Evolutionary conservation across 2,329 filamentous ascomycete species (phyloP).

Genomic region (Ophiostoma novo-ulmi): DNA sequence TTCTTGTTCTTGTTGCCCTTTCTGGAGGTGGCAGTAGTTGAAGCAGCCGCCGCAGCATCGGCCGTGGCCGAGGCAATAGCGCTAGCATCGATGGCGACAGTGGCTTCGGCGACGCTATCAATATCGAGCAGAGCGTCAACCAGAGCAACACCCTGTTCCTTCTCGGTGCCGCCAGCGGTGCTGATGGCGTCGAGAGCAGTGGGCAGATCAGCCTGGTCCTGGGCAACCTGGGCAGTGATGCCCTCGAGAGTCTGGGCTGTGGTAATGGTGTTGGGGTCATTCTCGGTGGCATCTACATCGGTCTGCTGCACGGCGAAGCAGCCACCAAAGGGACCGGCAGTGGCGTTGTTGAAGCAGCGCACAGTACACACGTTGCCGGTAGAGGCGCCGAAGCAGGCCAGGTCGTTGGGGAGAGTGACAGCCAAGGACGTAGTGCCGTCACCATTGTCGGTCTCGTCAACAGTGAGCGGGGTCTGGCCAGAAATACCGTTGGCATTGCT

Average conservation of each 20-base stretch:
- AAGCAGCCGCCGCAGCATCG: background rate
- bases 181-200: constrained; percentile 14
- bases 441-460: constrained; percentile 35
- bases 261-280: constrained; percentile 38
- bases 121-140: background rate
- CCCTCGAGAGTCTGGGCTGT: constrained; percentile 43
- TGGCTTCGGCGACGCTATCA: constrained; percentile 4
- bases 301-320: constrained; percentile 56
- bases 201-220: constrained; percentile 44
- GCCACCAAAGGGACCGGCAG: constrained; percentile 40
- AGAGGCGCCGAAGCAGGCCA: constrained; percentile 49
- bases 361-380: constrained; percentile 56
- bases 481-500: constrained; percentile 43
- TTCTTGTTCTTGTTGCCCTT: background rate
- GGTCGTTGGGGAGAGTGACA: constrained; percentile 46
- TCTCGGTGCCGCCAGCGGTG: background rate
- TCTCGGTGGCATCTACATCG: constrained; percentile 40
- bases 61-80: background rate
- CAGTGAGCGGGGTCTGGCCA: constrained; percentile 41
- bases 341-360: constrained; percentile 53
- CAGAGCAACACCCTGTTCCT: constrained; percentile 1
- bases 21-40: background rate
- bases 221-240: constrained; percentile 45
- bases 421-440: constrained; percentile 32
- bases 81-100: background rate